Evolutionary conservation across 164 flowering plant species (phyloP).

Genomic region (Magnolia officinalis): DNA sequence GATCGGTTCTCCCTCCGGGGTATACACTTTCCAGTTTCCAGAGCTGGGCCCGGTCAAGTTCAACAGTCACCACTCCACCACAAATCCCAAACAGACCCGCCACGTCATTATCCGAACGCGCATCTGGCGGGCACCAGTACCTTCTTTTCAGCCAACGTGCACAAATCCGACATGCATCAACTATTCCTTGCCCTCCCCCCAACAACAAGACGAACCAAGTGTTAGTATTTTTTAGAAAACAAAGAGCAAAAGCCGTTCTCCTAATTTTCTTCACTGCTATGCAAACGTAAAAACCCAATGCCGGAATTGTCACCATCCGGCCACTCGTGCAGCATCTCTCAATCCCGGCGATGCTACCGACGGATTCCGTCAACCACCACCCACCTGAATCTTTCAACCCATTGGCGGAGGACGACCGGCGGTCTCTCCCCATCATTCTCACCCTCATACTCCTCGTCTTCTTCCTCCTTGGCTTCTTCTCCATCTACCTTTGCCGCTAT

Average conservation of each 20-base stretch:
- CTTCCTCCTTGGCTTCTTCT: slow-evolving; percentile 59
- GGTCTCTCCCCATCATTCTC: slow-evolving; percentile 34
- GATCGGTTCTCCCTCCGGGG: too few species aligned
- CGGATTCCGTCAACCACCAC: slow-evolving; percentile 10
- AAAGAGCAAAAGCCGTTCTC: too few species aligned
- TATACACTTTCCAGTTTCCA: too few species aligned
- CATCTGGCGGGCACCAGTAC: not conserved
- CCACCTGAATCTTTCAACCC: slow-evolving; percentile 9
- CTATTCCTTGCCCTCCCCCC: not conserved
- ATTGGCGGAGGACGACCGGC: slow-evolving; percentile 21
- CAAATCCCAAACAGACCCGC: not conserved
- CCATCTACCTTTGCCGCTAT: slow-evolving; percentile 58
- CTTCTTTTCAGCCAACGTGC: not conserved
- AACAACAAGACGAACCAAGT: too few species aligned
- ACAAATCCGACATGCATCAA: not conserved
- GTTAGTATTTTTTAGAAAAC: too few species aligned
- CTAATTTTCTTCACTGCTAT: too few species aligned
- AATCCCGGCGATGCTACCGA: slow-evolving; percentile 20
- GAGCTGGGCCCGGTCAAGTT: not conserved
- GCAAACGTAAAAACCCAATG: not conserved
- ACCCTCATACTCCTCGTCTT: slow-evolving; percentile 45
- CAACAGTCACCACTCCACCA: not conserved
- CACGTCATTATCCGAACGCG: not conserved
- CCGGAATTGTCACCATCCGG: slow-evolving; percentile 20
- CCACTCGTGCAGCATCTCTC: slow-evolving; percentile 11